Evolutionary conservation across 306 rosid species (phyloP).

Genomic region (Gastrolobium bilobum): DNA sequence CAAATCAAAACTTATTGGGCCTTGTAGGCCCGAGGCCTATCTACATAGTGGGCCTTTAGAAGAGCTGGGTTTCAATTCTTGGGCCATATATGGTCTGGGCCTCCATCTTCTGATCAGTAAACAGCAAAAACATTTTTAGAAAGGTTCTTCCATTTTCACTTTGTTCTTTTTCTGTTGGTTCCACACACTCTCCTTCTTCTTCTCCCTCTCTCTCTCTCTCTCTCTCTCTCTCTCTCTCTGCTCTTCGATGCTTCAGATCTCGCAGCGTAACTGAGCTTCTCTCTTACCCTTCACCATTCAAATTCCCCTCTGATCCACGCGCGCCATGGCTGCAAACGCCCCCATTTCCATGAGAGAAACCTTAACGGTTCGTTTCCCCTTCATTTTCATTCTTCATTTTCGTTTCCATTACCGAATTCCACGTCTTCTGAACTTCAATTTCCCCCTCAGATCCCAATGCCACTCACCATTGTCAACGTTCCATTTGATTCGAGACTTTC

Average conservation of each 20-base stretch:
- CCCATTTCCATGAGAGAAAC: conserved; percentile 77
- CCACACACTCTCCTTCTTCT: conserved; percentile 50
- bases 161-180: conserved; percentile 12
- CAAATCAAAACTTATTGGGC: too few relatives aligned
- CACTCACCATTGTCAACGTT: conserved; percentile 23
- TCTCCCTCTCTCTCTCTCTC: conserved; percentile 41
- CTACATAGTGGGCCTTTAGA: too few relatives aligned
- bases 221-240: not conserved
- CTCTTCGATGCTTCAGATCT: conserved; percentile 59
- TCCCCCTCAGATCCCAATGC: conserved; percentile 41
- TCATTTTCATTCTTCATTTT: not conserved
- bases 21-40: too few relatives aligned
- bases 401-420: not conserved
- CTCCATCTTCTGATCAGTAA: not conserved
- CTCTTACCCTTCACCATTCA: not conserved
- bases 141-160: conserved; percentile 32
- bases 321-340: conserved; percentile 72
- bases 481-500: not conserved
- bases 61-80: not conserved
- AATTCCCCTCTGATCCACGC: conserved; percentile 40
- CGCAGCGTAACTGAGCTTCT: conserved; percentile 42
- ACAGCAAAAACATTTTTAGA: conserved; percentile 40
- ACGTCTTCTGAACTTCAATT: not conserved
- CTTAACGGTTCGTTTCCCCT: conserved; percentile 63
- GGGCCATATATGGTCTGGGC: not conserved